phyloP scores from a whole-genome alignment of 2,329 filamentous ascomycete species.

The Alternaria infectoria region DNA sequence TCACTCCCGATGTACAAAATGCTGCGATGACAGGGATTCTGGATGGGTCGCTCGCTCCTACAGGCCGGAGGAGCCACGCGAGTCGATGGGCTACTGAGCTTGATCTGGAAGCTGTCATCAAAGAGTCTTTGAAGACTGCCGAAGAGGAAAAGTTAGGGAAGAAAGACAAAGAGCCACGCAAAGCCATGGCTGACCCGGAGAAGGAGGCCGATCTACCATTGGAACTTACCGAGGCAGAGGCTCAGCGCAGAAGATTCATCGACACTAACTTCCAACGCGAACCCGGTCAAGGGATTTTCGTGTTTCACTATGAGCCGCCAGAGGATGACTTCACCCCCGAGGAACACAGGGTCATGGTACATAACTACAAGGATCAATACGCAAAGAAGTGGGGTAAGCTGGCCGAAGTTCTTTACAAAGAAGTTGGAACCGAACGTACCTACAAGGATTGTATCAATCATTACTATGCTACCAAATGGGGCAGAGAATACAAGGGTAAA shows the following conservation, averaged over 20 bases:
- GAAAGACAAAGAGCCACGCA: slow-evolving; percentile 64
- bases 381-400: slow-evolving; percentile 86
- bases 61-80: slow-evolving; percentile 39
- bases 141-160: slow-evolving; percentile 74
- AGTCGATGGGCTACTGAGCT: slow-evolving; percentile 64
- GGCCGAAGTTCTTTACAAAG: slow-evolving; percentile 64
- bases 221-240: slow-evolving; percentile 69
- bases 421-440: slow-evolving; percentile 63
- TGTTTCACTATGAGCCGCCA: slow-evolving; percentile 75
- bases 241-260: slow-evolving; percentile 63
- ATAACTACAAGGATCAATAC: slow-evolving; percentile 71
- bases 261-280: slow-evolving; percentile 71
- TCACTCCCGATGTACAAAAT: slow-evolving; percentile 56
- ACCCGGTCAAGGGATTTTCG: slow-evolving; percentile 69
- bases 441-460: slow-evolving; percentile 85
- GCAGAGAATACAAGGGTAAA: slow-evolving; percentile 78
- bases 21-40: slow-evolving; percentile 36
- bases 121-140: slow-evolving; percentile 70
- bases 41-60: slow-evolving; percentile 34
- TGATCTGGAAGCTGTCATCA: slow-evolving; percentile 73
- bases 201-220: slow-evolving; percentile 78
- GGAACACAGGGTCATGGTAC: slow-evolving; percentile 74
- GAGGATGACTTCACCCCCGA: slow-evolving; percentile 76
- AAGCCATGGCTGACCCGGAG: slow-evolving; percentile 74
- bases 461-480: slow-evolving; percentile 81